phyloP scores from a whole-genome alignment of 164 flowering plant species.

The Litsea cubeba region DNA sequence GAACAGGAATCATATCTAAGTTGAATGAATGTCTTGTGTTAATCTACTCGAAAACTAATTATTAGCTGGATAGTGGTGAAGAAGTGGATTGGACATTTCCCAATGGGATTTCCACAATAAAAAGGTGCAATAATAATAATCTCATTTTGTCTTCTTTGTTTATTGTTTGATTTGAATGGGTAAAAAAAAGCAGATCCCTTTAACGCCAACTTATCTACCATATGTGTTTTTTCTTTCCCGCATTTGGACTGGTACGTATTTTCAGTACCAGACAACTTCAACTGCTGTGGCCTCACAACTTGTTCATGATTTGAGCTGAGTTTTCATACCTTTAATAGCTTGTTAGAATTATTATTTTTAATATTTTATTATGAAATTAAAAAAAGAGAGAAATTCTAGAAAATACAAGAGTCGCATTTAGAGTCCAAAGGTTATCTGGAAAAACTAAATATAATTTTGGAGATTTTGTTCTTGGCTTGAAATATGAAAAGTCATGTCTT shows the following conservation, averaged over 20 bases:
- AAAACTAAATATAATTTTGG: too few relatives aligned
- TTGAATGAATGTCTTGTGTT: not conserved
- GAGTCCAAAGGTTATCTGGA: too few relatives aligned
- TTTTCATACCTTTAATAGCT: too few relatives aligned
- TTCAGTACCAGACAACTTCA: not conserved
- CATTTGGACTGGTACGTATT: not conserved
- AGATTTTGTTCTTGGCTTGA: too few relatives aligned
- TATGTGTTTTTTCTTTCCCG: not conserved
- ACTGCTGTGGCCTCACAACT: too few relatives aligned
- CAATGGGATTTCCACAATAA: not conserved
- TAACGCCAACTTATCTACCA: not conserved
- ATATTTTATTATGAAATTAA: too few relatives aligned
- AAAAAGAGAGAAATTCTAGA: too few relatives aligned
- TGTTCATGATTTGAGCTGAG: too few relatives aligned
- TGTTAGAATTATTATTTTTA: too few relatives aligned
- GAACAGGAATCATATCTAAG: not conserved
- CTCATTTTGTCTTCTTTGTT: not conserved
- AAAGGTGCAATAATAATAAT: not conserved
- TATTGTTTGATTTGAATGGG: not conserved
- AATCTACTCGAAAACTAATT: not conserved
- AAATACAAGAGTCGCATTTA: too few relatives aligned
- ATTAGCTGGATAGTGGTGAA: not conserved
- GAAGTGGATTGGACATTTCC: not conserved
- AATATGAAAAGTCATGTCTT: too few relatives aligned
- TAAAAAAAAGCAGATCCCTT: not conserved